phyloP scores from a whole-genome alignment of 768 basidiomycete species.

The Boletellus emodensis region DNA sequence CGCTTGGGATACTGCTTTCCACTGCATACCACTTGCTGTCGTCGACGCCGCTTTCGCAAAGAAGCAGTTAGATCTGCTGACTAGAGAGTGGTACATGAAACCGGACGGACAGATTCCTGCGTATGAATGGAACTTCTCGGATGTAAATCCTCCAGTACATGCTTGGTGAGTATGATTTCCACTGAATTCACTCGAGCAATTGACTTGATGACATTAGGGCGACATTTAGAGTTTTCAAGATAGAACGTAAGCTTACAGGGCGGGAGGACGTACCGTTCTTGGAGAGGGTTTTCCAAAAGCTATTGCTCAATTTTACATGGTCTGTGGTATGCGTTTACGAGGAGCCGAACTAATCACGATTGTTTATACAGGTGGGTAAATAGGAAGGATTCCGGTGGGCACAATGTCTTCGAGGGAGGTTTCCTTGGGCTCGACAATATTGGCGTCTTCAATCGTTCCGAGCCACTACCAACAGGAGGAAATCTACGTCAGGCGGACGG shows the following conservation, averaged over 20 bases:
- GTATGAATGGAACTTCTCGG: conserved; percentile 99
- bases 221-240: conserved; percentile 98
- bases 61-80: conserved; percentile 93
- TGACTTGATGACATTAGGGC: conserved; percentile 50
- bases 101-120: conserved; percentile 98
- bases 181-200: not conserved
- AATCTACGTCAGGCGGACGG: conserved; percentile 94
- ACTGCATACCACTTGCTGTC: conserved; percentile 95
- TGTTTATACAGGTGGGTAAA: conserved; percentile 82
- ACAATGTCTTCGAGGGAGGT: conserved; percentile 97
- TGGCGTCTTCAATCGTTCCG: conserved; percentile 95
- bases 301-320: conserved; percentile 97
- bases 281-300: conserved; percentile 97
- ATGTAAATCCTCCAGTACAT: conserved; percentile 98
- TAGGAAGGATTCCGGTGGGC: conserved; percentile 90
- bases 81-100: conserved; percentile 99
- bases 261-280: conserved; percentile 88
- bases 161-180: conserved; percentile 62
- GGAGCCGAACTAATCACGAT: not conserved
- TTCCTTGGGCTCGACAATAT: conserved; percentile 99
- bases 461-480: conserved; percentile 94
- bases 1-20: conserved; percentile 98
- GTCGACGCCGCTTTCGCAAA: conserved; percentile 96
- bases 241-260: conserved; percentile 93
- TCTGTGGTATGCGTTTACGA: conserved; percentile 27